phyloP scores from a whole-genome alignment of 208 protist species.

The Strigomonas culicis region DNA sequence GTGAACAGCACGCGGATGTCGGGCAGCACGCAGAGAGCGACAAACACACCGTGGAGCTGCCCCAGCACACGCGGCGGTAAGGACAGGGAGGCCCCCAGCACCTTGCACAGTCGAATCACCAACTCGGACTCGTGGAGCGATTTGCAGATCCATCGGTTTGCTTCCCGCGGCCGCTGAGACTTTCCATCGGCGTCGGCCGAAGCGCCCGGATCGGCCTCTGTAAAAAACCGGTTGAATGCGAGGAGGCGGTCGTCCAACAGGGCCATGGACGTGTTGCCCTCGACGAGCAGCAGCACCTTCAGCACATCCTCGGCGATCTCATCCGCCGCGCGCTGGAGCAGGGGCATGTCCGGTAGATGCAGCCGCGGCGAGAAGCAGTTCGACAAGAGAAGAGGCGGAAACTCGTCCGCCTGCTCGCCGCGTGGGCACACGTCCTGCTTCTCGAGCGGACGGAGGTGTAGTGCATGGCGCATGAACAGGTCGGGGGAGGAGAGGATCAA shows the following conservation, averaged over 20 bases:
- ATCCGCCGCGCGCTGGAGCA: conserved; percentile 20
- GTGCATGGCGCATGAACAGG: conserved; percentile 45
- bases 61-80: conserved; percentile 39
- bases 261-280: conserved; percentile 57
- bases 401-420: not conserved
- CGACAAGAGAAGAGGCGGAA: conserved; percentile 32
- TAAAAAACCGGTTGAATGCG: too few relatives aligned
- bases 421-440: too few relatives aligned
- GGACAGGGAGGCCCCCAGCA: conserved; percentile 30
- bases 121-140: conserved; percentile 37
- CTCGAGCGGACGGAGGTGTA: conserved; percentile 1
- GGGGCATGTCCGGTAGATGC: conserved; percentile 13
- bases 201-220: too few relatives aligned
- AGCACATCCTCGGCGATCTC: conserved; percentile 46
- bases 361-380: conserved; percentile 47
- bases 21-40: conserved; percentile 47
- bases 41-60: conserved; percentile 43
- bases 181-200: not conserved
- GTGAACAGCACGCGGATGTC: conserved; percentile 72
- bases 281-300: conserved; percentile 43
- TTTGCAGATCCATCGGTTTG: conserved; percentile 47
- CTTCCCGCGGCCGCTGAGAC: not conserved
- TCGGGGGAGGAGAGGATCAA: conserved; percentile 39
- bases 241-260: too few relatives aligned
- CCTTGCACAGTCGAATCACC: conserved; percentile 33